These are phyloP conservation scores for Clonostachys rhizophaga DNA, from an alignment of 2,329 filamentous ascomycete species.

Conservation along the genomic window DNA sequence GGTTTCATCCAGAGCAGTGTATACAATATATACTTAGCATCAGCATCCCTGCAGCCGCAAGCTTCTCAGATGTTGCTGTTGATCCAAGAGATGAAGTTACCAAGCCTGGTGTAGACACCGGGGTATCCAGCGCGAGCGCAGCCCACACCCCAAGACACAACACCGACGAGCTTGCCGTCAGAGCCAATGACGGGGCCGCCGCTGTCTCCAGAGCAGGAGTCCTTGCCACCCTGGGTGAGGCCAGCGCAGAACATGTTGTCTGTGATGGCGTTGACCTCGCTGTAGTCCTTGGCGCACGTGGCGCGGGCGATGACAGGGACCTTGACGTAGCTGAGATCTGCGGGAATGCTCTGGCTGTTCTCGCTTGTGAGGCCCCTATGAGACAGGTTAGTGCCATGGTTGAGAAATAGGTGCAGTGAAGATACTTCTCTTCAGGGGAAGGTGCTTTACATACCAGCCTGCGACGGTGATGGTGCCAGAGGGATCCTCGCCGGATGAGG, in stretches of 20 bases:
- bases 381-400: neutral
- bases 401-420: neutral
- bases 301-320: slow-evolving; percentile 19
- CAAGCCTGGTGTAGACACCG: slow-evolving; percentile 20
- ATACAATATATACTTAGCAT: too few species aligned
- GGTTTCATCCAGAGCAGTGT: too few species aligned
- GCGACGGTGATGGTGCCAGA: slow-evolving; percentile 11
- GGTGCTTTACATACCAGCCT: slow-evolving; percentile 12
- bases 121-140: slow-evolving; percentile 14
- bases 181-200: slow-evolving; percentile 20
- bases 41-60: neutral
- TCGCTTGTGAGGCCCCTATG: slow-evolving; percentile 7
- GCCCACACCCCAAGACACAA: slow-evolving; percentile 22
- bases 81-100: slow-evolving; percentile 15
- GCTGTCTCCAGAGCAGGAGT: slow-evolving; percentile 23
- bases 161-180: slow-evolving; percentile 12
- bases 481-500: slow-evolving; percentile 16
- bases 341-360: slow-evolving; percentile 6
- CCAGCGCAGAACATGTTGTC: slow-evolving; percentile 24
- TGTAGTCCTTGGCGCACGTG: slow-evolving; percentile 15
- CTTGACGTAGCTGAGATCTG: slow-evolving; percentile 16
- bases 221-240: slow-evolving; percentile 14
- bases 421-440: slow-evolving; percentile 1
- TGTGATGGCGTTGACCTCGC: slow-evolving; percentile 6
- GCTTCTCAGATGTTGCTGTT: slow-evolving; percentile 8